Conservation (phyloP, 495 filamentous ascomycete species). For the Ascobolus immersus region DNA sequence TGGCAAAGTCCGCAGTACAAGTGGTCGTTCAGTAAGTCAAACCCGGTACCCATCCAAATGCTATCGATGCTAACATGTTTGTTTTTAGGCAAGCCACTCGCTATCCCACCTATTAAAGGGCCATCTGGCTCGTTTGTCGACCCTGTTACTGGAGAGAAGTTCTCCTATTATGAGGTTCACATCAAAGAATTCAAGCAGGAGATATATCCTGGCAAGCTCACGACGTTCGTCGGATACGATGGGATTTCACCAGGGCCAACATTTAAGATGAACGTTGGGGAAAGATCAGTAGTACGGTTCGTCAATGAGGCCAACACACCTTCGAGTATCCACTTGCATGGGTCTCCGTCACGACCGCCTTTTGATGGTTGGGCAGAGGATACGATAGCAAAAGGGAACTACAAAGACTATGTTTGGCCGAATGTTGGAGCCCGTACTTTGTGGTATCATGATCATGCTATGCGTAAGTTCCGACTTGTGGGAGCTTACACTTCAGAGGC, state of each 20-base stretch:
- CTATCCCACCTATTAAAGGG: slow-evolving; percentile 2
- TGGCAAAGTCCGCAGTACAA: too few species aligned
- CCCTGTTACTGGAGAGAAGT: slow-evolving; percentile 6
- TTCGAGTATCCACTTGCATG: slow-evolving; percentile 10
- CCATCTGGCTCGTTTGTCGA: slow-evolving; percentile 7
- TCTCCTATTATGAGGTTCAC: slow-evolving; percentile 24
- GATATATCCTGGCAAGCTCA: slow-evolving; percentile 21
- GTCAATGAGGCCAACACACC: slow-evolving; percentile 20
- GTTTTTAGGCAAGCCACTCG: slow-evolving; percentile 8
- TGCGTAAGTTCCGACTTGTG: slow-evolving; percentile 9
- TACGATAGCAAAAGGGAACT: slow-evolving; percentile 22
- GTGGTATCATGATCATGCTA: slow-evolving; percentile 33
- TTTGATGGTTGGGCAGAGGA: slow-evolving; percentile 27
- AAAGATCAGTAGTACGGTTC: slow-evolving; percentile 25
- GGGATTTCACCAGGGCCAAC: slow-evolving; percentile 27
- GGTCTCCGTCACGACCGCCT: slow-evolving; percentile 7
- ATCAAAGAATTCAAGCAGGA: slow-evolving; percentile 22
- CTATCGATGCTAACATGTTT: too few species aligned
- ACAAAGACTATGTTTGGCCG: slow-evolving; percentile 35
- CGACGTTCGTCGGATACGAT: slow-evolving; percentile 26
- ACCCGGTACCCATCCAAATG: too few species aligned
- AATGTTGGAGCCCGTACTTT: slow-evolving; percentile 26
- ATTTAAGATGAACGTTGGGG: slow-evolving; percentile 19
- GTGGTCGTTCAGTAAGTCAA: too few species aligned
- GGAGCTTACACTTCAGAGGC: neutral